Evolutionary conservation across 163 green algal genomes (phyloP), one percentile per base, ranked within the genome.

Genomic region (Chloroidium sp.): DNA sequence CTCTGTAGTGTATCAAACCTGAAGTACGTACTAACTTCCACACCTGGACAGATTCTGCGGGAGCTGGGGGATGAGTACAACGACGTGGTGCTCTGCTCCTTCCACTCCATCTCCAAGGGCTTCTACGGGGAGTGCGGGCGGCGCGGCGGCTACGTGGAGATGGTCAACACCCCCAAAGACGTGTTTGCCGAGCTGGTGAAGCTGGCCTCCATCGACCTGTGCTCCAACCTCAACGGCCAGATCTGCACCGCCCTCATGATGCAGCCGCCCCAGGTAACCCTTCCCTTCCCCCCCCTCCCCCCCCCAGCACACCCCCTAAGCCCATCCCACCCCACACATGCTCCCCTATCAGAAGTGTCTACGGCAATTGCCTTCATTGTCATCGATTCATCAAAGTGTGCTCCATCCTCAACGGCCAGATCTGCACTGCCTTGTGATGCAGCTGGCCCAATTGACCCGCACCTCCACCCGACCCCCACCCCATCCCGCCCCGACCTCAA

Each of bases 101-200:
- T 98, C 76, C 93, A 98, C 84, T 94, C 89, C 69, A 97, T 95
- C 72, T 93, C 85, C 75, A 98, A 98, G 87, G 83, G 83, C 59
- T 86, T 81, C 80, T 86, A 86, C 74, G 83, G 83, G 74, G 82
- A 92, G 92, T 88, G 85, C 88, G 62, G 89, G 0, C 88, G 93
- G 74, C 89, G 96, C 59, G 96, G 95, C 62, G 95, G 95, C 2
- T 98, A 97, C 90, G 92, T 98, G 84, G 95, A 98, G 88, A 78
- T 97, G 82, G 88, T 84, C 76, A 97, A 97, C 88, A 88, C 97
- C 74, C 90, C 96, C 86, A 86, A 87, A 3, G 90, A 88, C 64
- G 89, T 92, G 2, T 78, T 96, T 0, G 92, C 92, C n/a, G 87
- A 97, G 87, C 80, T 98, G 36, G 97, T 97, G 92, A 98, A 98